A percentile compares a stretch with the other conserved stretches of the same genome.
These are phyloP conservation scores for Fusarium euwallaceae DNA, from an alignment of 2,329 filamentous ascomycete genomes.

Conservation along the genomic window DNA sequence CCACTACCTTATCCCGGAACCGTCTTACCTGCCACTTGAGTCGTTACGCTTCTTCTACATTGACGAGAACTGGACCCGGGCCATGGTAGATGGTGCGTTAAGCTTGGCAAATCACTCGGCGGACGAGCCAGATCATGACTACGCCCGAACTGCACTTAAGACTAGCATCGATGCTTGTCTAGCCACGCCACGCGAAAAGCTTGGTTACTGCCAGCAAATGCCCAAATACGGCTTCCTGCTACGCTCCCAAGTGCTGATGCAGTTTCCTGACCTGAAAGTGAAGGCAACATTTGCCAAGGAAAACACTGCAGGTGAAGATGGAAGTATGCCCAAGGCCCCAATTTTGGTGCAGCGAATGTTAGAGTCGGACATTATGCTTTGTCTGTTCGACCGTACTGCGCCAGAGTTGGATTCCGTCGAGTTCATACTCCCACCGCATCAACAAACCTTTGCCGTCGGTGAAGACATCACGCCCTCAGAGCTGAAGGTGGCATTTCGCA, in stretches of 20 bases:
- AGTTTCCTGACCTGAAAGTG: neutral
- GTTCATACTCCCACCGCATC: neutral
- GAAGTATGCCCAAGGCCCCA: neutral
- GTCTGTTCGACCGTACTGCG: neutral
- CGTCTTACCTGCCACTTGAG: constrained; percentile 50
- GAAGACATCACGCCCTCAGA: neutral
- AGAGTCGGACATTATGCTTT: neutral
- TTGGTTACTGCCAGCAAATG: constrained; percentile 40
- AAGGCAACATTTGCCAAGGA: neutral
- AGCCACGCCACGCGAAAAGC: constrained; percentile 28
- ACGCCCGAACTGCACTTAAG: constrained; percentile 40
- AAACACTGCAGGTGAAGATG: neutral
- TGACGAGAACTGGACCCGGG: constrained; percentile 55
- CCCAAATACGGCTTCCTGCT: constrained; percentile 51
- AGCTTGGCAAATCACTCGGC: constrained; percentile 50
- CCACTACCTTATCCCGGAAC: constrained; percentile 55
- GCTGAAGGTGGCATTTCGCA: neutral
- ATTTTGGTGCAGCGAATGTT: neutral
- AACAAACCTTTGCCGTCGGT: neutral
- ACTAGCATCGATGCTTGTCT: constrained; percentile 29
- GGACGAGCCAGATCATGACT: constrained; percentile 21
- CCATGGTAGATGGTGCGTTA: constrained; percentile 56
- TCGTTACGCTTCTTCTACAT: constrained; percentile 55
- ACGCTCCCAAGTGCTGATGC: constrained; percentile 15
- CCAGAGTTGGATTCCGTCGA: neutral